phyloP scores from a whole-genome alignment of 805 yeast genomes.

The Vanderwaltozyma polyspora region DNA sequence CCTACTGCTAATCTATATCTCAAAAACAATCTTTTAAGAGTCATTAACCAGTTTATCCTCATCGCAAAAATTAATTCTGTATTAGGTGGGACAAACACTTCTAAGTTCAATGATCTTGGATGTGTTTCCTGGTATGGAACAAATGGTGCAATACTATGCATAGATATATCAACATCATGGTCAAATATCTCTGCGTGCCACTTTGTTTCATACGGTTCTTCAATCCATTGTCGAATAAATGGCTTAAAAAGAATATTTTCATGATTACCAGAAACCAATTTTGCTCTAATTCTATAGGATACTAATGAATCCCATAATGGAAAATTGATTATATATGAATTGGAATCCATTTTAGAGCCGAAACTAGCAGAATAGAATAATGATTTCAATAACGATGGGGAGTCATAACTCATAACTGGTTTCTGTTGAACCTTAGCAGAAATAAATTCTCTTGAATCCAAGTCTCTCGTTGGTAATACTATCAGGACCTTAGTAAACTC shows the following conservation, averaged over 20 bases:
- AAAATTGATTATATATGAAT: no score
- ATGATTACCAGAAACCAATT: slow-evolving; percentile 1
- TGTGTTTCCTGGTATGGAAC: slow-evolving; percentile 33
- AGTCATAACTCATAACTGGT: no score
- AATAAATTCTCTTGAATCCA: no score
- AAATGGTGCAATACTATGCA: slow-evolving; percentile 61
- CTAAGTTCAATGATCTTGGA: slow-evolving; percentile 14
- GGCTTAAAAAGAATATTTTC: slow-evolving; percentile 39
- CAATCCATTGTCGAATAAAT: slow-evolving; percentile 53
- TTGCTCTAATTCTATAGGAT: slow-evolving; percentile 12
- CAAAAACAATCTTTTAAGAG: slow-evolving; percentile 58
- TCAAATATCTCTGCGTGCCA: slow-evolving; percentile 53
- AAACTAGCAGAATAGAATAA: no score
- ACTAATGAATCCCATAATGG: slow-evolving; percentile 21
- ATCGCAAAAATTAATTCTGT: slow-evolving; percentile 8
- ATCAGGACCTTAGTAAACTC: no score
- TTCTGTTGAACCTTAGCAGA: no score
- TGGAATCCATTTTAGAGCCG: no score
- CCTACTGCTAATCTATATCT: slow-evolving; percentile 69
- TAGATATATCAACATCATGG: slow-evolving; percentile 30
- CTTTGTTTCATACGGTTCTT: slow-evolving; percentile 62
- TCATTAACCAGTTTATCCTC: slow-evolving; percentile 24
- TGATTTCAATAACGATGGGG: no score
- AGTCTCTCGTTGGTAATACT: no score
- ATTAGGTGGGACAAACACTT: slow-evolving; percentile 17